phyloP scores from a whole-genome alignment of 495 filamentous ascomycete genomes.

The Tuber indicum region DNA sequence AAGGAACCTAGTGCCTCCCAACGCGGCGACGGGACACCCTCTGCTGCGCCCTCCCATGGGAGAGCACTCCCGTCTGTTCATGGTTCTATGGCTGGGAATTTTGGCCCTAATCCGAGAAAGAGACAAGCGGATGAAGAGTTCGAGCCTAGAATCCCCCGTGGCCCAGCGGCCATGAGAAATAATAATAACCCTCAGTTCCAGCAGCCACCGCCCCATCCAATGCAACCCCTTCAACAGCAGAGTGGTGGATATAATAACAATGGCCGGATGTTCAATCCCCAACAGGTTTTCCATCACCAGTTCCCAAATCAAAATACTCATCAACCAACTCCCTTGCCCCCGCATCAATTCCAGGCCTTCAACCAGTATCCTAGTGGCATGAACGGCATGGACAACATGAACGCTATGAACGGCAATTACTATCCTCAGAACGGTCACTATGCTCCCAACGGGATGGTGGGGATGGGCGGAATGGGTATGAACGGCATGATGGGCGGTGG shows the following conservation, averaged over 20 bases:
- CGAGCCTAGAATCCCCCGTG: conserved; percentile 40
- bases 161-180: conserved; percentile 47
- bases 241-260: conserved; percentile 29
- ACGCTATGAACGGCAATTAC: conserved; percentile 46
- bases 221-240: conserved; percentile 26
- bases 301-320: conserved; percentile 20
- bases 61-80: conserved; percentile 38
- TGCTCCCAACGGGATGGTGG: conserved; percentile 45
- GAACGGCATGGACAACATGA: conserved; percentile 44
- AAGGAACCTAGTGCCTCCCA: conserved; percentile 30
- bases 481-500: conserved; percentile 46
- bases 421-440: conserved; percentile 44
- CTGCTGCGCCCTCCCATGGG: conserved; percentile 38
- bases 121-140: conserved; percentile 70
- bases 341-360: conserved; percentile 24
- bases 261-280: conserved; percentile 33
- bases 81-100: conserved; percentile 39
- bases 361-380: conserved; percentile 38
- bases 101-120: conserved; percentile 54
- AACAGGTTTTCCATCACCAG: conserved; percentile 29
- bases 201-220: conserved; percentile 41
- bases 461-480: conserved; percentile 44
- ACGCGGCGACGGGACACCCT: conserved; percentile 41
- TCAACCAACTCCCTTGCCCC: conserved; percentile 13
- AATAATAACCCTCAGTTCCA: conserved; percentile 39